These are phyloP conservation scores for Polytrichum formosum DNA, from an alignment of 225 moss, liverwort and hornwort species.

Conservation along the genomic window DNA sequence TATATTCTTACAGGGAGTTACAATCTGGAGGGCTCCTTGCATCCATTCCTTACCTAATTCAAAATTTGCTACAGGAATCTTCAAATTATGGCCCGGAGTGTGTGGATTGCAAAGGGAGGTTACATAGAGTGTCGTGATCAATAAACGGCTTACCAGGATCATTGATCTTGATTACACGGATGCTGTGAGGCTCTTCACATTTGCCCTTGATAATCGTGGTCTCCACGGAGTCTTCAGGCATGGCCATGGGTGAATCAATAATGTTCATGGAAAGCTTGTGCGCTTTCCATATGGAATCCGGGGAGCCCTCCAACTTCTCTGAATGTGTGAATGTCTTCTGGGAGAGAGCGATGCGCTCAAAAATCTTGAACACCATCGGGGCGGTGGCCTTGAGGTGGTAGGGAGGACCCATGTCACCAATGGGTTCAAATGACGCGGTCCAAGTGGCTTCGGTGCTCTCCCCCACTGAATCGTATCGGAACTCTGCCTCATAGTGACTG, in stretches of 20 bases:
- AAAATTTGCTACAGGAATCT: too few relatives aligned
- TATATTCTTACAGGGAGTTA: too few relatives aligned
- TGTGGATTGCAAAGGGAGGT: too few relatives aligned
- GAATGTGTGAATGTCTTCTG: constrained; percentile 17
- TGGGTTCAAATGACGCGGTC: constrained; percentile 24
- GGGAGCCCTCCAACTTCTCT: constrained; percentile 20
- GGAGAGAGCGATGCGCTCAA: constrained; percentile 10
- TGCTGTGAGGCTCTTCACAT: constrained; percentile 16
- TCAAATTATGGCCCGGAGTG: too few relatives aligned
- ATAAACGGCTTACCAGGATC: constrained; percentile 10
- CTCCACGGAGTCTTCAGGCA: constrained; percentile 19
- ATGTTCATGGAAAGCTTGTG: constrained; percentile 11
- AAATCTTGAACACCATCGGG: constrained; percentile 7
- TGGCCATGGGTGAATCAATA: constrained; percentile 12
- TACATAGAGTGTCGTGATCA: too few relatives aligned
- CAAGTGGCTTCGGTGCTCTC: constrained; percentile 16
- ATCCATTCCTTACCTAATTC: too few relatives aligned
- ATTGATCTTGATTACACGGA: constrained; percentile 24
- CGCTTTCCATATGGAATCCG: constrained; percentile 12
- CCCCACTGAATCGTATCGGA: constrained; percentile 10
- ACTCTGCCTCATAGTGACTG: constrained; percentile 10
- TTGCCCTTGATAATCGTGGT: constrained; percentile 6
- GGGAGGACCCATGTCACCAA: constrained; percentile 15
- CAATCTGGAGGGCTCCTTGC: too few relatives aligned
- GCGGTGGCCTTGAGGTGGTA: constrained; percentile 20